These are phyloP conservation scores for Quercus suber DNA, from an alignment of 306 rosid genomes.

Conservation along the genomic window DNA sequence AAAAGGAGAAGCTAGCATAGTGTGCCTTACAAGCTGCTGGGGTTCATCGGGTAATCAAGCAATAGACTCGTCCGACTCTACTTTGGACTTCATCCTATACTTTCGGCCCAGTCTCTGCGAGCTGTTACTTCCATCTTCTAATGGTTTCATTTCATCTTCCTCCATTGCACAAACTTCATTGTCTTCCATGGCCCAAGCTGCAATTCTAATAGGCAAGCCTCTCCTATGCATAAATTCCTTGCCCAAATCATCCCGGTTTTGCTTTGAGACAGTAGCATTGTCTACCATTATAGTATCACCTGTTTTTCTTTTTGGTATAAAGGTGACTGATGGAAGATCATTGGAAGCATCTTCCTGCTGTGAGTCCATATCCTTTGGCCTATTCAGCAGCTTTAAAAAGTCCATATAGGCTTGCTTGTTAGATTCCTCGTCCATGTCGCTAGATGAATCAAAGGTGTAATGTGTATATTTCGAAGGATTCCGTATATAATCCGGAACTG, in stretches of 20 bases:
- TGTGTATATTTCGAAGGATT: slow-evolving; percentile 71
- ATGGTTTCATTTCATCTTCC: slow-evolving; percentile 63
- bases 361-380: slow-evolving; percentile 36
- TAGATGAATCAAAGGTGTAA: slow-evolving; percentile 64
- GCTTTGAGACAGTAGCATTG: slow-evolving; percentile 33
- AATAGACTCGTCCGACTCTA: slow-evolving; percentile 36
- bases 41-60: slow-evolving; percentile 1
- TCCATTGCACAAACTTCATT: slow-evolving; percentile 81
- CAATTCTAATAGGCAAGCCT: slow-evolving; percentile 43
- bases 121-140: slow-evolving; percentile 31
- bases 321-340: slow-evolving; percentile 60
- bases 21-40: neutral
- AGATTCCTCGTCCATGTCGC: slow-evolving; percentile 63
- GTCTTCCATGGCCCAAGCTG: slow-evolving; percentile 41
- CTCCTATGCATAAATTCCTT: slow-evolving; percentile 36
- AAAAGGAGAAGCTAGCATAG: neutral
- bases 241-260: slow-evolving; percentile 35
- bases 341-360: slow-evolving; percentile 32
- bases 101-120: slow-evolving; percentile 53
- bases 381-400: slow-evolving; percentile 48
- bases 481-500: slow-evolving; percentile 73
- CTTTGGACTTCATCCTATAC: slow-evolving; percentile 58
- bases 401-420: slow-evolving; percentile 80
- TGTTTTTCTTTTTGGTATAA: slow-evolving; percentile 76
- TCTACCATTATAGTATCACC: slow-evolving; percentile 58